Evolutionary conservation across 1,139 yeast genomes (phyloP).

Genomic region (Lodderomyces oxycetoniae): DNA sequence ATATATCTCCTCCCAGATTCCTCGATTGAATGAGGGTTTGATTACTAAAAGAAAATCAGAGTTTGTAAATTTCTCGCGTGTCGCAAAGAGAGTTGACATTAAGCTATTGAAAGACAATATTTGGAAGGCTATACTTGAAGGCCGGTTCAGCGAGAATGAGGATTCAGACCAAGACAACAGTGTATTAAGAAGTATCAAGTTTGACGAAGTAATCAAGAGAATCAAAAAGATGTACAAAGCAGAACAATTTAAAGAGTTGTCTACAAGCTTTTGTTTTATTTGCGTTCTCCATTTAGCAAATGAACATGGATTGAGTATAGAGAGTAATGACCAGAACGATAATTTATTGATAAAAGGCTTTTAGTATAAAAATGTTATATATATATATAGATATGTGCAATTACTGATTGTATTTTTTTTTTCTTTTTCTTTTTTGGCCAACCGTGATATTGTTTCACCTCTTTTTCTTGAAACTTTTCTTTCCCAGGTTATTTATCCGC

Average conservation of each 20-base stretch:
- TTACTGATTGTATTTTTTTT: too few relatives aligned
- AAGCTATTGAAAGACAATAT: slow-evolving; percentile 72
- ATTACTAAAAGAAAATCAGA: slow-evolving; percentile 52
- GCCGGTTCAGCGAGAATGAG: slow-evolving; percentile 10
- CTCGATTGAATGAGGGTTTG: slow-evolving; percentile 16
- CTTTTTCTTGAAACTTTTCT: slow-evolving; percentile 9
- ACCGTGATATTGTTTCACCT: too few relatives aligned
- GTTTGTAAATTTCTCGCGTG: slow-evolving; percentile 68
- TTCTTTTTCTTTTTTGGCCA: too few relatives aligned
- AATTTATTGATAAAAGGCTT: slow-evolving; percentile 54
- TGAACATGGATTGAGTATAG: slow-evolving; percentile 73
- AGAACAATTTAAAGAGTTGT: slow-evolving; percentile 58
- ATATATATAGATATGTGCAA: slow-evolving; percentile 1
- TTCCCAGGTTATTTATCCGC: slow-evolving; percentile 23
- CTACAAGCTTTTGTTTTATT: slow-evolving; percentile 85
- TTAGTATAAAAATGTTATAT: slow-evolving; percentile 10
- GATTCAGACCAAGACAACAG: slow-evolving; percentile 6
- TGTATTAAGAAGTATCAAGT: slow-evolving; percentile 16
- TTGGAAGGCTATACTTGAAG: slow-evolving; percentile 56
- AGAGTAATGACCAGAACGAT: slow-evolving; percentile 48
- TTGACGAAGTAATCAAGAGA: slow-evolving; percentile 46
- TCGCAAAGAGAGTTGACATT: slow-evolving; percentile 84
- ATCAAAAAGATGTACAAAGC: slow-evolving; percentile 51
- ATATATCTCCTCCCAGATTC: neutral
- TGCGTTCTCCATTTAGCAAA: slow-evolving; percentile 84